Conservation (phyloP, 2,329 filamentous ascomycete genomes). For the Trichothecium roseum region DNA sequence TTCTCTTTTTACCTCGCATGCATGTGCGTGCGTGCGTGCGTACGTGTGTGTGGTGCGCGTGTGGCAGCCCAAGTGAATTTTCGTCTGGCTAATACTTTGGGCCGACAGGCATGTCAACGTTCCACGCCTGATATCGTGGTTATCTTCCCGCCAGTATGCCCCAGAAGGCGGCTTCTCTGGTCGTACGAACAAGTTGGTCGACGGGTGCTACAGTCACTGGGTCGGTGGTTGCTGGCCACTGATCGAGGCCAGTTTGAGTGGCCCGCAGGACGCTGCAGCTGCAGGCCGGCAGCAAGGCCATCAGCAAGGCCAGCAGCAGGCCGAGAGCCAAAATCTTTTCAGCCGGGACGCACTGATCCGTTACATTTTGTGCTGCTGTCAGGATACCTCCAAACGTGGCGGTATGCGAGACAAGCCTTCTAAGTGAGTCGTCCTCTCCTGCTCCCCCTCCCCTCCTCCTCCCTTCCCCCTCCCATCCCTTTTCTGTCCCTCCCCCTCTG, state of each 20-base stretch:
- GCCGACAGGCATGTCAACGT: constrained; percentile 57
- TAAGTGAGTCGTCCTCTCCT: constrained; percentile 49
- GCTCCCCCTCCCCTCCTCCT: background rate
- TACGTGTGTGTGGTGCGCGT: background rate
- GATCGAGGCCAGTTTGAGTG: constrained; percentile 66
- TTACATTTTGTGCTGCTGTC: constrained; percentile 85
- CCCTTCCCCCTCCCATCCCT: background rate
- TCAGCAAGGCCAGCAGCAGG: constrained; percentile 17
- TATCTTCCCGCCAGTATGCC: constrained; percentile 78
- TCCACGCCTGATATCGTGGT: constrained; percentile 69
- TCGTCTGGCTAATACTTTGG: background rate
- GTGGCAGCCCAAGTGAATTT: background rate
- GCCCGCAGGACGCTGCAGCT: constrained; percentile 23
- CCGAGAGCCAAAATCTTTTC: constrained; percentile 47
- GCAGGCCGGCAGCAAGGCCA: constrained; percentile 12
- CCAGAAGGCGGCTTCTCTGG: constrained; percentile 91
- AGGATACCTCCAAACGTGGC: constrained; percentile 59
- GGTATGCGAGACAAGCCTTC: constrained; percentile 90
- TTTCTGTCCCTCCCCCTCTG: constrained; percentile 3
- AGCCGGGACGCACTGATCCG: constrained; percentile 75
- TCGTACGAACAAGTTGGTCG: constrained; percentile 93
- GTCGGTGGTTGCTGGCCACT: constrained; percentile 91
- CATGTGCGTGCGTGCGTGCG: background rate
- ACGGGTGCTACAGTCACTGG: constrained; percentile 98
- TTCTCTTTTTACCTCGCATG: background rate